Evolutionary conservation across 768 basidiomycete genomes (phyloP), one percentile per base, ranked within the genome.

Genomic region (Rhodotorula toruloides): DNA sequence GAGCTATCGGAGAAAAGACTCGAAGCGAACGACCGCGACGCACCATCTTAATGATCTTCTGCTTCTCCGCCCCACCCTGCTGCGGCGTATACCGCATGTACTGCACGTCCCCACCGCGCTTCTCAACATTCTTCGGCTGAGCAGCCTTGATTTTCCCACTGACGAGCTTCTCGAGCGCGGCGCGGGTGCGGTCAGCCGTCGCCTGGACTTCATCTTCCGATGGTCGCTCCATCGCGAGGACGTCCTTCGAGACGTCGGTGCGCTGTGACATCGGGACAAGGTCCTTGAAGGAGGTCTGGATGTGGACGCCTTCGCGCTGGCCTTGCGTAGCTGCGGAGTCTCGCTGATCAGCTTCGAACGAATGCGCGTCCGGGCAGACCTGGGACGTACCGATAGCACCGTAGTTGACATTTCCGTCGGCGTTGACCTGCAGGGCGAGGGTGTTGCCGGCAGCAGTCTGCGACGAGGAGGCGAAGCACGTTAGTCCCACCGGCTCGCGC

Each of bases 1-100:
- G 48, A 8, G 47, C 50, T 12, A 10, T 37, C 31, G 50, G 19
- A 9, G 43, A 27, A 29, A 32, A 21, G 29, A 36, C n/a, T 21
- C 25, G 34, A 1, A n/a, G 29, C 34, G 58, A n/a, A n/a, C n/a
- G n/a, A n/a, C n/a, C n/a, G n/a, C 4, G 27, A 44, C 55, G 44
- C 9, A 91, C 86, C 93, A 99, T 97, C 78, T 99, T 99, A 79
- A 99, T 98, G 74, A 99, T 97, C 61, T 94, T 81, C 77, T 99
- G 96, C 77, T 93, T 89, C 74, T 91, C 77, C 10, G 84, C 87
- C 11, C 72, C 74, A 13, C 76, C 78, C 37, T 81, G 81, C 34
- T 82, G 80, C 13, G 94, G 93, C 21, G 96, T 99, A 76, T 99
- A 99, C 22, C 96, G 88, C 70, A 99, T 90, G 78, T 91, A 99